These are phyloP conservation scores for Xylariaceae sp. DNA, from an alignment of 2,329 filamentous ascomycete genomes.

Conservation along the genomic window DNA sequence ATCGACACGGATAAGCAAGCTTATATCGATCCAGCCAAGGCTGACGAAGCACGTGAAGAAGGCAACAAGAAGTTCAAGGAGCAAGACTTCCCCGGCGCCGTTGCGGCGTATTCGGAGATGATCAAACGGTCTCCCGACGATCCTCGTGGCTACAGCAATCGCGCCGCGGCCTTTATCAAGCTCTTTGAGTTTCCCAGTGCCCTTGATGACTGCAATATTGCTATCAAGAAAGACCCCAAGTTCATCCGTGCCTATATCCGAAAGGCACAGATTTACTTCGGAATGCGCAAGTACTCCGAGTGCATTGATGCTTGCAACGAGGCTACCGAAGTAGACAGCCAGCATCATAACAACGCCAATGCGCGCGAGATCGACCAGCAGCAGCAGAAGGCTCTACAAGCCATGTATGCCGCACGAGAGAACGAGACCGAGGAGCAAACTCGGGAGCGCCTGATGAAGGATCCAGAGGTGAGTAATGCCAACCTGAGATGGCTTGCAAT, in stretches of 20 bases:
- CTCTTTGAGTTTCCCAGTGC: constrained; percentile 94
- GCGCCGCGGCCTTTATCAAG: constrained; percentile 95
- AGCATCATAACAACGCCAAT: constrained; percentile 74
- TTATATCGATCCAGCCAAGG: constrained; percentile 89
- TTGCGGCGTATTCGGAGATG: constrained; percentile 96
- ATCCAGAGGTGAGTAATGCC: constrained; percentile 76
- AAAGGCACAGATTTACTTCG: constrained; percentile 93
- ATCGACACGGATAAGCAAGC: constrained; percentile 75
- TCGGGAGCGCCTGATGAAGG: constrained; percentile 84
- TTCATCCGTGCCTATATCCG: constrained; percentile 97
- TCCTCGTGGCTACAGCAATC: constrained; percentile 94
- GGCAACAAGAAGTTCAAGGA: constrained; percentile 98
- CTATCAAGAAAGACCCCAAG: constrained; percentile 87
- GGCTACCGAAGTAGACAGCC: constrained; percentile 77
- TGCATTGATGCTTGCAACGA: constrained; percentile 88
- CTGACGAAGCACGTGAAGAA: constrained; percentile 92
- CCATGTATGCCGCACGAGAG: constrained; percentile 89
- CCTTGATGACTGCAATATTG: constrained; percentile 88
- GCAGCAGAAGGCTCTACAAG: constrained; percentile 88
- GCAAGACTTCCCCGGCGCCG: constrained; percentile 91
- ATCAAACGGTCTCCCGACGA: constrained; percentile 93
- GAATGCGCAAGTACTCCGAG: constrained; percentile 98
- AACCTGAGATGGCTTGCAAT: neutral
- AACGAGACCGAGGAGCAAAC: constrained; percentile 98
- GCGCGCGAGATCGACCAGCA: constrained; percentile 91